phyloP scores from a whole-genome alignment of 2,329 filamentous ascomycete genomes.

The Hymenoscyphus linearis region DNA sequence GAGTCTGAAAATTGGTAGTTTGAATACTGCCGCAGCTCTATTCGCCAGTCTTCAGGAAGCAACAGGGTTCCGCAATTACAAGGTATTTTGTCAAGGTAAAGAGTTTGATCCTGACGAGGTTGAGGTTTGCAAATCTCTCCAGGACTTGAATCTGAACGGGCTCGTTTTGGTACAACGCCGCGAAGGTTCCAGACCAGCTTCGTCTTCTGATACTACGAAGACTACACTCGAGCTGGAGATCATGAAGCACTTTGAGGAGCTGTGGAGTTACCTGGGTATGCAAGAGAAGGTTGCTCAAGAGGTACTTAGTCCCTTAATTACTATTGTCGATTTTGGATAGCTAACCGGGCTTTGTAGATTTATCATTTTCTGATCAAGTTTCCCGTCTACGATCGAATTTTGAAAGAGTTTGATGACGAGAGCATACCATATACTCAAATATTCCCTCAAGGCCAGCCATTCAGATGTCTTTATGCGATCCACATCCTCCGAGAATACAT shows the following conservation, averaged over 20 bases:
- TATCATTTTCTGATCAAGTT: slow-evolving; percentile 67
- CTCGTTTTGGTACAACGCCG: slow-evolving; percentile 62
- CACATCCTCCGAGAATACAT: slow-evolving; percentile 62
- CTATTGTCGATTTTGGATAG: neutral
- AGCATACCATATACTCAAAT: slow-evolving; percentile 51
- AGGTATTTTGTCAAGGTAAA: slow-evolving; percentile 64
- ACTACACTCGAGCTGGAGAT: slow-evolving; percentile 72
- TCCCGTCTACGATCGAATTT: slow-evolving; percentile 59
- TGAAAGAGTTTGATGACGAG: slow-evolving; percentile 52
- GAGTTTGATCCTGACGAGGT: slow-evolving; percentile 56
- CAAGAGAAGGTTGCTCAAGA: slow-evolving; percentile 64
- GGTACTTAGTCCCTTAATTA: slow-evolving; percentile 38
- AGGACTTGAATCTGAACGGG: slow-evolving; percentile 63
- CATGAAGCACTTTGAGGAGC: slow-evolving; percentile 72
- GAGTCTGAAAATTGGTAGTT: slow-evolving; percentile 59
- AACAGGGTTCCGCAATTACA: slow-evolving; percentile 73
- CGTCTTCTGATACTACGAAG: slow-evolving; percentile 45
- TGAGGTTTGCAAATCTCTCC: slow-evolving; percentile 56
- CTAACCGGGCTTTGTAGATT: slow-evolving; percentile 42
- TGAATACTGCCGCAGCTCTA: slow-evolving; percentile 66
- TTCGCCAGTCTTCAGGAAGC: slow-evolving; percentile 60
- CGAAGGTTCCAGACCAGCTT: slow-evolving; percentile 40
- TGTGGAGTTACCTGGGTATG: slow-evolving; percentile 76
- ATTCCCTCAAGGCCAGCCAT: slow-evolving; percentile 65
- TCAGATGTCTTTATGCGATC: slow-evolving; percentile 68